Evolutionary conservation across 306 rosid genomes (phyloP).

Genomic region (Lithocarpus polystachyus): DNA sequence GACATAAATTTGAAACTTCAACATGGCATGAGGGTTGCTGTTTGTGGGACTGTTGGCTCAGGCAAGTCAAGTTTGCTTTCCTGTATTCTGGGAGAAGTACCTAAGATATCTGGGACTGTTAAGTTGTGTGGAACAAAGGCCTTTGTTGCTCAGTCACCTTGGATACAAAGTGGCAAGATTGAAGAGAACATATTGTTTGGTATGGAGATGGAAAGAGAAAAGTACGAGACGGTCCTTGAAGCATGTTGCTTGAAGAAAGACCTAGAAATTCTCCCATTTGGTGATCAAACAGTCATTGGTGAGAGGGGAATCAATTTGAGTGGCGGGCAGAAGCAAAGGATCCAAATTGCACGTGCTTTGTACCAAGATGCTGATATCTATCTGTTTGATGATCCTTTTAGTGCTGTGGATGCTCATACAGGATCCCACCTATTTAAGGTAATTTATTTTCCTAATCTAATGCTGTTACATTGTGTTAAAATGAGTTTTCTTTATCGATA

Average conservation of each 20-base stretch:
- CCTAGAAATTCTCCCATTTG: conserved; percentile 65
- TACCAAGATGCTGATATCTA: conserved; percentile 83
- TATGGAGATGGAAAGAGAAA: conserved; percentile 64
- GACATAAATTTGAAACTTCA: conserved; percentile 46
- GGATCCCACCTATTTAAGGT: conserved; percentile 87
- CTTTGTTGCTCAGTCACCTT: conserved; percentile 81
- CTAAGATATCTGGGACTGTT: conserved; percentile 61
- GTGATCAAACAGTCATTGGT: conserved; percentile 83
- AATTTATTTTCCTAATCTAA: neutral
- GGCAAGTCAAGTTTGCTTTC: conserved; percentile 93
- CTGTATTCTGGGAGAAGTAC: conserved; percentile 77
- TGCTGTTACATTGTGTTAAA: neutral
- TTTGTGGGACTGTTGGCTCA: conserved; percentile 87
- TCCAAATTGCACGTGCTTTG: conserved; percentile 79
- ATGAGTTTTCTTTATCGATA: neutral
- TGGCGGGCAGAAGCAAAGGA: conserved; percentile 87
- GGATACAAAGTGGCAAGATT: conserved; percentile 87
- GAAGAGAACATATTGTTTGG: conserved; percentile 79
- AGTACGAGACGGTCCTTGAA: conserved; percentile 66
- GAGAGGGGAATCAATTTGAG: conserved; percentile 91
- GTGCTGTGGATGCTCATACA: conserved; percentile 95
- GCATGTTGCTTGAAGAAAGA: conserved; percentile 75
- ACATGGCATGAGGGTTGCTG: conserved; percentile 73
- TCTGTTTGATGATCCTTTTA: conserved; percentile 88
- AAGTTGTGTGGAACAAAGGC: conserved; percentile 82